Conservation (phyloP, 805 yeast species). For the Wickerhamiella siamensis region DNA sequence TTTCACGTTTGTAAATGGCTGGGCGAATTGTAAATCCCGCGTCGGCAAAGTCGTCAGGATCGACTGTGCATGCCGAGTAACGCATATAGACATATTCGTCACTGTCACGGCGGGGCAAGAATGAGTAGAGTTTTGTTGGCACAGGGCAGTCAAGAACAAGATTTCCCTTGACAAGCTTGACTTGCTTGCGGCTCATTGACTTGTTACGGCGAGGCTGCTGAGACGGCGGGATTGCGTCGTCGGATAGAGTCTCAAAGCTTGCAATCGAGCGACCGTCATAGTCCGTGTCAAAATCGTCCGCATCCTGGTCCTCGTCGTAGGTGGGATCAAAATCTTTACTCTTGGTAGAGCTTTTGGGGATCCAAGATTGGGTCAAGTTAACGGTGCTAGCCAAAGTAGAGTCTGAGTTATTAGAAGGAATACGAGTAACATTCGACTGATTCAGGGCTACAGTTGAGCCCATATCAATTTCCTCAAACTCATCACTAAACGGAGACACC, state of each 20-base stretch:
- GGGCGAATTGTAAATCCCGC: constrained; percentile 80
- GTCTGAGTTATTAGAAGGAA: not conserved
- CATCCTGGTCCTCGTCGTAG: not conserved
- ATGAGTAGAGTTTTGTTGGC: constrained; percentile 74
- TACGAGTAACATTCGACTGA: not conserved
- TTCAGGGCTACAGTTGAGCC: not conserved
- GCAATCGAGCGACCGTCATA: not conserved
- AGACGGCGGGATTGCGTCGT: constrained; percentile 8
- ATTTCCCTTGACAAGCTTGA: constrained; percentile 63
- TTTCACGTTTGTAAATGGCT: constrained; percentile 66
- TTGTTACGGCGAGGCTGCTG: constrained; percentile 48
- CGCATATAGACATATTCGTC: constrained; percentile 95
- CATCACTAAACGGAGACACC: not conserved
- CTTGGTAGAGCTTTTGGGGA: not conserved
- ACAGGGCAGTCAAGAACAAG: constrained; percentile 87
- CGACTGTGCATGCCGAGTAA: constrained; percentile 91
- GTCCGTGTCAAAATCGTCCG: constrained; percentile 1
- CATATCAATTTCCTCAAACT: not conserved
- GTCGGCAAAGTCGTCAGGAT: constrained; percentile 68
- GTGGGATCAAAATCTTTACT: not conserved
- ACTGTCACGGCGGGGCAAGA: constrained; percentile 72
- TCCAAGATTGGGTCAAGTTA: not conserved
- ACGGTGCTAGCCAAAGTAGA: not conserved
- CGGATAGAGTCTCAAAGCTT: not conserved
- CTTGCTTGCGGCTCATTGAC: constrained; percentile 56